Evolutionary conservation across 257 asterid genomes (phyloP).

Genomic region (Euphrasia confusa): DNA sequence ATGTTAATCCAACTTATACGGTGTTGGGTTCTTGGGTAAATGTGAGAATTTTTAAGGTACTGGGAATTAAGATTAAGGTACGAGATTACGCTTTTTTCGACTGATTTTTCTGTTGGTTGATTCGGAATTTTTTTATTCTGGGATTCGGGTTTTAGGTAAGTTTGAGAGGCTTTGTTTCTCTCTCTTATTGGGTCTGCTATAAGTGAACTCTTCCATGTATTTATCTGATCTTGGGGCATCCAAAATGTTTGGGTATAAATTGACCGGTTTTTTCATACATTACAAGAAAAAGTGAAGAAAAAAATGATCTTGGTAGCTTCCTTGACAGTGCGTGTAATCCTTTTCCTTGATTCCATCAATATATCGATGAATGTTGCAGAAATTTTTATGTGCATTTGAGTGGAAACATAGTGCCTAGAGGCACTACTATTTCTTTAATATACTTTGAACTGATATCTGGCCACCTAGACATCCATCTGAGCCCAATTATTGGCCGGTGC

Average conservation of each 20-base stretch:
- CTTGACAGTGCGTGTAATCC: conserved; percentile 4
- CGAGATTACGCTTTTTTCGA: neutral
- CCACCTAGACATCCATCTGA: neutral
- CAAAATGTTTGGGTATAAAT: neutral
- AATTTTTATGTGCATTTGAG: neutral
- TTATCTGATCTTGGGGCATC: conserved; percentile 4
- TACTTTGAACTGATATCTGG: neutral
- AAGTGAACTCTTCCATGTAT: neutral
- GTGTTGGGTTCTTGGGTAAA: conserved; percentile 10
- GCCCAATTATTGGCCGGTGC: neutral
- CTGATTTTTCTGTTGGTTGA: neutral
- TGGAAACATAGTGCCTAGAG: neutral
- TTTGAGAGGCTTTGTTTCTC: neutral
- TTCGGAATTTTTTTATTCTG: conserved; percentile 5
- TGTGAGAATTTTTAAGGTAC: conserved; percentile 2
- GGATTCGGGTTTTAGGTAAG: conserved; percentile 23
- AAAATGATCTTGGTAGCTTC: neutral
- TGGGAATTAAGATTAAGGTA: conserved; percentile 12
- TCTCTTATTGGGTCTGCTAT: conserved; percentile 3
- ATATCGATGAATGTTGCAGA: neutral
- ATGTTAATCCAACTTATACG: conserved; percentile 18
- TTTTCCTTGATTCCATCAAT: neutral
- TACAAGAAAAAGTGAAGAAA: neutral
- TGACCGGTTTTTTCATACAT: neutral
- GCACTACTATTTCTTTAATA: neutral